Evolutionary conservation across 352 stramenopile species (phyloP), one percentile per base, ranked within the genome.

Genomic region (Poterioochromonas sp.): DNA sequence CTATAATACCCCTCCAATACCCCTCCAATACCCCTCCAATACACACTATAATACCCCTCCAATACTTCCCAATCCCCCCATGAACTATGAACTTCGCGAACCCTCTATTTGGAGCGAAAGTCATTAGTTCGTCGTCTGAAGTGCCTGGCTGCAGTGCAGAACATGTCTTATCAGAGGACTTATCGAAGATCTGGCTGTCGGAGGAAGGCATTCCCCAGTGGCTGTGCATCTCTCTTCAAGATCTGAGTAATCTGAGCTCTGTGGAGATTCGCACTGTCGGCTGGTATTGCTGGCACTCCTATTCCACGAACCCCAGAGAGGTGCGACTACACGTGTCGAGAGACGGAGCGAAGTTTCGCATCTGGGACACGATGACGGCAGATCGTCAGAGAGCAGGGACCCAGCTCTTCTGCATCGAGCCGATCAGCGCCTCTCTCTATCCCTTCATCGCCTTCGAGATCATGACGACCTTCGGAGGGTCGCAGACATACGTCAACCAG

Each of bases 381-480:
- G 3, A 32, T 22, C 1, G 2, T 15, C 35, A 51, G 40, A 35
- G 1, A 26, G 20, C 12, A 71, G 65, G 65, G 11, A 74, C 65
- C 3, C 65, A 74, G 53, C 29, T 74, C 5, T 74, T 74, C 29
- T 74, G 39, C 18, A 54, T 34, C 29, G 65, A 34, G 11, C 65
- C 65, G 40, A 74, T 74, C 3, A 39, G 22, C 15, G 8, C 43
- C 3, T 0, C 12, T 34, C 12, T 74, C 8, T 74, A 58, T 54
- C 65, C 65, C 12, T 74, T 40, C 41, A 51, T 74, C 40, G 65
- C 65, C 5, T 74, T 74, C 40, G 65, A 74, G 40, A 54, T 74
- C 1, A 26, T 54, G 5, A 35, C 5, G 1, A 54, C 41, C 2
- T 74, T 58, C 53, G 65, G 65, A 74, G 40, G 65, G 8, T n/a